These are phyloP conservation scores for Serendipita vermifera DNA, from an alignment of 768 basidiomycete species.

Conservation along the genomic window DNA sequence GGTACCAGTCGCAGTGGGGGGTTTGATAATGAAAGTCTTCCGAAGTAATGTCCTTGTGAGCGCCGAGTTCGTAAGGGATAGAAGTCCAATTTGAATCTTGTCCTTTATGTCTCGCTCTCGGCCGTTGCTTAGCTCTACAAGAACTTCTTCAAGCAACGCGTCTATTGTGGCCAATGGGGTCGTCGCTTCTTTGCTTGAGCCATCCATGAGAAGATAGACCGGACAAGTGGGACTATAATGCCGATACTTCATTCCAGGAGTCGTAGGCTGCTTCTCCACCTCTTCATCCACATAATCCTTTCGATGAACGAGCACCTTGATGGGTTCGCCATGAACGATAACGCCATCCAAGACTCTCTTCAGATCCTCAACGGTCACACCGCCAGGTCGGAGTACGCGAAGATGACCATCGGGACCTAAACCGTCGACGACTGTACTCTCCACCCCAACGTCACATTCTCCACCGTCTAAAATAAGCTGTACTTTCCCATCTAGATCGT, in stretches of 20 bases:
- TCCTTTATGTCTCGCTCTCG: neutral
- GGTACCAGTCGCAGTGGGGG: slow-evolving; percentile 2
- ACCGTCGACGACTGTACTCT: slow-evolving; percentile 92
- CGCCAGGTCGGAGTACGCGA: slow-evolving; percentile 81
- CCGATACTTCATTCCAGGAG: slow-evolving; percentile 97
- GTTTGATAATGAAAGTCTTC: slow-evolving; percentile 42
- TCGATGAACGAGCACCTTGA: slow-evolving; percentile 49
- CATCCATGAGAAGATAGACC: slow-evolving; percentile 60
- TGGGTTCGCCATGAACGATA: too few relatives aligned
- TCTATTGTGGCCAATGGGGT: neutral
- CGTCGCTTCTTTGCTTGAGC: too few relatives aligned
- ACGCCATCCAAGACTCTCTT: slow-evolving; percentile 45
- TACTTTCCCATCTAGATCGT: slow-evolving; percentile 65
- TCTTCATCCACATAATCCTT: slow-evolving; percentile 59
- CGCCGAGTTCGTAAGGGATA: slow-evolving; percentile 49
- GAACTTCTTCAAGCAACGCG: neutral
- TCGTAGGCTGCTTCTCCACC: slow-evolving; percentile 74
- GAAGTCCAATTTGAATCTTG: slow-evolving; percentile 42
- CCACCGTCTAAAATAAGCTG: slow-evolving; percentile 85
- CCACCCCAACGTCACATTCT: slow-evolving; percentile 74
- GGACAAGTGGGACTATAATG: slow-evolving; percentile 91
- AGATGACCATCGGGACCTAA: slow-evolving; percentile 60
- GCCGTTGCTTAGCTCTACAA: neutral
- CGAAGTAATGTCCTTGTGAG: slow-evolving; percentile 22
- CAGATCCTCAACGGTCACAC: slow-evolving; percentile 82